Evolutionary conservation across 1,139 yeast genomes (phyloP).

Genomic region (Pichia sp.): DNA sequence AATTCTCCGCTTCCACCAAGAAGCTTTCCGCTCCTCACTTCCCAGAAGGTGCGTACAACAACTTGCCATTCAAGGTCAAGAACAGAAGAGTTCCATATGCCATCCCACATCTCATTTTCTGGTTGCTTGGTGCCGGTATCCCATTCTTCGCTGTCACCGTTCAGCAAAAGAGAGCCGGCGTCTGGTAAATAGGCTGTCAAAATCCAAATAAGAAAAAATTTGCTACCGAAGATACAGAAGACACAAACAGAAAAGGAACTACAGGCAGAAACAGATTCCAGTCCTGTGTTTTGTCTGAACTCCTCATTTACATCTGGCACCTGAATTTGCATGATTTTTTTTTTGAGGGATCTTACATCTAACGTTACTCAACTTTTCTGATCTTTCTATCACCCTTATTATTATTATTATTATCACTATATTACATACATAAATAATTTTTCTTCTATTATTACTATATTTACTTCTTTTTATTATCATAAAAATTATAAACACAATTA

Average conservation of each 20-base stretch:
- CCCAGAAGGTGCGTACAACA: constrained; percentile 84
- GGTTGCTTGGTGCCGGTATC: constrained; percentile 52
- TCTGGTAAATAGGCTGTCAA: neutral
- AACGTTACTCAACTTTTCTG: neutral
- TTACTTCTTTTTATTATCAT: neutral
- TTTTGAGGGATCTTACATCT: neutral
- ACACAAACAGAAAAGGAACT: neutral
- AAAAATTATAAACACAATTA: neutral
- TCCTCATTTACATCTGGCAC: no score
- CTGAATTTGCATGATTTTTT: no score
- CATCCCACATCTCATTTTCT: constrained; percentile 74
- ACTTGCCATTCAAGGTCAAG: constrained; percentile 91
- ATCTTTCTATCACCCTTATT: neutral
- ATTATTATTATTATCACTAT: neutral
- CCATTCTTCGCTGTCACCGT: constrained; percentile 68
- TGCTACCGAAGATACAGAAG: neutral
- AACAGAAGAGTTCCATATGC: constrained; percentile 86
- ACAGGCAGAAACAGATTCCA: no score
- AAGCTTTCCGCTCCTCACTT: constrained; percentile 43
- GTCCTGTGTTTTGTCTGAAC: no score
- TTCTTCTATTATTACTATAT: neutral
- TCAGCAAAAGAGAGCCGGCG: constrained; percentile 75
- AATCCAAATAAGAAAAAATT: neutral
- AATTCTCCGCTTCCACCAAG: constrained; percentile 30
- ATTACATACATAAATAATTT: neutral